These are phyloP conservation scores for Termitomyces sp. DNA, from an alignment of 768 basidiomycete genomes.

Conservation along the genomic window DNA sequence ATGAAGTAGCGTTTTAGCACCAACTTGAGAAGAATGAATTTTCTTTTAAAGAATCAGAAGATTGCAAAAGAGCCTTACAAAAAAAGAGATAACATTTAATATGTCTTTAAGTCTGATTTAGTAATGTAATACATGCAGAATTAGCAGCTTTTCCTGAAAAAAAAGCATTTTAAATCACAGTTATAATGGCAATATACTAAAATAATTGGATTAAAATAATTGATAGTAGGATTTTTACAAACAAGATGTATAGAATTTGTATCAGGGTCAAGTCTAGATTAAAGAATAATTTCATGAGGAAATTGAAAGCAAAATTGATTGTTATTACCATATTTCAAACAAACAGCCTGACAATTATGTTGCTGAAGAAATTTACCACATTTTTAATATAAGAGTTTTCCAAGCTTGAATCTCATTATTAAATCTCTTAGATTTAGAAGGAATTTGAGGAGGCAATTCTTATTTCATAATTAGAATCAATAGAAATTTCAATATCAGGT, in stretches of 20 bases:
- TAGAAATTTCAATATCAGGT: background rate
- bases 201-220: slow-evolving; percentile 30
- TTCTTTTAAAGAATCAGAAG: too few relatives aligned
- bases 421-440: background rate
- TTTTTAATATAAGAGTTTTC: background rate
- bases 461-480: background rate
- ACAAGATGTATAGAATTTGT: slow-evolving; percentile 23
- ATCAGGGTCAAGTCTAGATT: slow-evolving; percentile 1
- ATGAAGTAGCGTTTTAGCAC: too few relatives aligned
- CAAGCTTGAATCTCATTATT: background rate
- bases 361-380: background rate
- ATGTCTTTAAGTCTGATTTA: slow-evolving; percentile 20
- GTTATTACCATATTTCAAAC: background rate
- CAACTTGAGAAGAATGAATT: too few relatives aligned
- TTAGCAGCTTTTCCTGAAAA: slow-evolving; percentile 17
- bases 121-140: slow-evolving; percentile 30
- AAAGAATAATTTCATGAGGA: background rate
- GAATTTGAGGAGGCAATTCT: background rate
- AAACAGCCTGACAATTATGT: background rate
- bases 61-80: too few relatives aligned
- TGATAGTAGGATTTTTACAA: slow-evolving; percentile 22
- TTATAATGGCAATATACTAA: slow-evolving; percentile 25
- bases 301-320: background rate
- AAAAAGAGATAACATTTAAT: slow-evolving; percentile 20
- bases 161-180: slow-evolving; percentile 19